Conservation (phyloP, 495 filamentous ascomycete species). For the Diplogelasinospora grovesii region DNA sequence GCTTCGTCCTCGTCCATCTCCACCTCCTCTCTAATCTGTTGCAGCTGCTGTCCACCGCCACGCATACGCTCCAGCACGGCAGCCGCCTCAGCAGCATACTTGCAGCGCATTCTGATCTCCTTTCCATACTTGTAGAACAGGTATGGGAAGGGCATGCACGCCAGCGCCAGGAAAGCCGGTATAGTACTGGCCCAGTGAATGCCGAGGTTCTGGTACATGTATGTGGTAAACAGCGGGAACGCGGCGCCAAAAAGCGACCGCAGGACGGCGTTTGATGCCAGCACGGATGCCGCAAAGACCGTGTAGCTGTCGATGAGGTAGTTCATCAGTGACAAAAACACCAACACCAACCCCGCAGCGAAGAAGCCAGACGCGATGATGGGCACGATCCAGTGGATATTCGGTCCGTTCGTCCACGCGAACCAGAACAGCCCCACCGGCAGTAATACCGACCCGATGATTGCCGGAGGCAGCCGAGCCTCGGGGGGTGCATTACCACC, state of each 20-base stretch:
- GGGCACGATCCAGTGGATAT: slow-evolving; percentile 48
- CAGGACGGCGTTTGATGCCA: slow-evolving; percentile 71
- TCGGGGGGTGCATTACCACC: slow-evolving; percentile 60
- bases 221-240: slow-evolving; percentile 75
- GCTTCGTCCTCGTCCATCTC: slow-evolving; percentile 11
- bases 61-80: slow-evolving; percentile 35
- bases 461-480: slow-evolving; percentile 71
- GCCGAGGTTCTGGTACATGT: slow-evolving; percentile 70
- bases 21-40: slow-evolving; percentile 3
- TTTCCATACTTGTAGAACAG: slow-evolving; percentile 73
- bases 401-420: slow-evolving; percentile 48
- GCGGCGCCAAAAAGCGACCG: slow-evolving; percentile 64
- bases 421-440: slow-evolving; percentile 56
- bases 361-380: slow-evolving; percentile 43
- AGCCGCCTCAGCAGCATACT: slow-evolving; percentile 65
- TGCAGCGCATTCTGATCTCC: slow-evolving; percentile 60
- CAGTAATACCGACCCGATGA: slow-evolving; percentile 47
- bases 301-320: slow-evolving; percentile 80
- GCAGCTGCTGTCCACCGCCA: background rate
- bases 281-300: slow-evolving; percentile 72
- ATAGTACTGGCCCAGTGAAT: slow-evolving; percentile 76
- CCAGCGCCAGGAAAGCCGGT: slow-evolving; percentile 69
- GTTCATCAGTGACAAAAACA: slow-evolving; percentile 71
- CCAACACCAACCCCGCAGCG: slow-evolving; percentile 40
- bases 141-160: slow-evolving; percentile 73